A percentile compares a stretch with the other conserved stretches of the same genome.
Conservation (phyloP, 73 alveolate genomes). For the Durusdinium trenchii region DNA sequence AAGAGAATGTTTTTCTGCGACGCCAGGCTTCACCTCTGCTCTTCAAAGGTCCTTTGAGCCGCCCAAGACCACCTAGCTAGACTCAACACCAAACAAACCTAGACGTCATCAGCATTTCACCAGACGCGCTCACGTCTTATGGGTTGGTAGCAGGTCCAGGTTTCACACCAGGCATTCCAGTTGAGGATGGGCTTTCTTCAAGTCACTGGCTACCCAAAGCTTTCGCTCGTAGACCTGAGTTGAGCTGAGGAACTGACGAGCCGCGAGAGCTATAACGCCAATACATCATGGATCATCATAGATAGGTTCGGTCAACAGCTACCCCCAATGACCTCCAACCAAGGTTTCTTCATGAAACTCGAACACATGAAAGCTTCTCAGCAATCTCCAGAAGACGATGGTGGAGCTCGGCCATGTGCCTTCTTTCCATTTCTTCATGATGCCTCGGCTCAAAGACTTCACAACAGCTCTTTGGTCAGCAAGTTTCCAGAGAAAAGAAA, state of each 20-base stretch:
- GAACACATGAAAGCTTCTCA: neutral
- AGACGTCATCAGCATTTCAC: neutral
- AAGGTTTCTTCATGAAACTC: neutral
- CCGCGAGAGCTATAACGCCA: neutral
- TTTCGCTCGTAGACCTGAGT: slow-evolving; percentile 40
- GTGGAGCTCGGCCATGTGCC: slow-evolving; percentile 73
- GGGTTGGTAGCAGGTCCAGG: too few relatives aligned
- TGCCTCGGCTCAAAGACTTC: neutral
- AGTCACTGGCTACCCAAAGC: slow-evolving; percentile 36
- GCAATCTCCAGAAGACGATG: slow-evolving; percentile 6
- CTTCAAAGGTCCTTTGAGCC: too few relatives aligned
- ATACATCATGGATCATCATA: too few relatives aligned
- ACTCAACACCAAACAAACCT: neutral
- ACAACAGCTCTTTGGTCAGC: neutral
- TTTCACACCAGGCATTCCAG: slow-evolving; percentile 51
- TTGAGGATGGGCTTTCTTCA: slow-evolving; percentile 63
- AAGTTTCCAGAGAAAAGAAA: too few relatives aligned
- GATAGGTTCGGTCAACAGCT: too few relatives aligned
- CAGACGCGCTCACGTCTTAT: too few relatives aligned
- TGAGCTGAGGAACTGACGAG: neutral
- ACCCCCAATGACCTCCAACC: too few relatives aligned
- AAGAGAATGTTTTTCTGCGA: too few relatives aligned
- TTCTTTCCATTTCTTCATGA: slow-evolving; percentile 19
- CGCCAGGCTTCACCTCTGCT: too few relatives aligned
- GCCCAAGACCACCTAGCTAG: too few relatives aligned